phyloP scores from a whole-genome alignment of 192 early-diverging fungal species.

The Oehlia diaphana region DNA sequence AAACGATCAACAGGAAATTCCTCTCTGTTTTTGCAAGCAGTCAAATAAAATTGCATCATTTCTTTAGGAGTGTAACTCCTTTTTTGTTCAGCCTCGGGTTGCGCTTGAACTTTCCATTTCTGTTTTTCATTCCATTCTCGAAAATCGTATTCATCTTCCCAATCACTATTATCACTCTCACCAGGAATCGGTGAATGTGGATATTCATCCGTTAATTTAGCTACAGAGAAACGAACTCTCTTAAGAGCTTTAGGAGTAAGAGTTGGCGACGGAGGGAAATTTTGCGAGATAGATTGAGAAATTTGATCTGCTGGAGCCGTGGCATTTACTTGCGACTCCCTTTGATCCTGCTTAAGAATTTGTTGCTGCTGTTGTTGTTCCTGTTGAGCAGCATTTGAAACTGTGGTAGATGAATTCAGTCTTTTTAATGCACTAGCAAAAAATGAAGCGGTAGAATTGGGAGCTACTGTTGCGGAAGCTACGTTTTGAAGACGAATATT shows the following conservation, averaged over 20 bases:
- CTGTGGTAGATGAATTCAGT: neutral
- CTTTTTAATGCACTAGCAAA: constrained; percentile 14
- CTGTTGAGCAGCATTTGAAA: neutral
- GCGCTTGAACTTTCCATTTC: neutral
- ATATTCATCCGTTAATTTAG: constrained; percentile 53
- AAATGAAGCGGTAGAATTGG: constrained; percentile 1
- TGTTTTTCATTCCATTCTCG: constrained; percentile 34
- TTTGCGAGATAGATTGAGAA: constrained; percentile 6
- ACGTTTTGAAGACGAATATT: constrained; percentile 18
- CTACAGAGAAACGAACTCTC: constrained; percentile 55
- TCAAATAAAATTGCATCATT: constrained; percentile 44
- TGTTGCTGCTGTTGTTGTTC: neutral
- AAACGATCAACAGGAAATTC: constrained; percentile 42
- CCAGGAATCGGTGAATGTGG: constrained; percentile 22
- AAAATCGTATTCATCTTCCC: constrained; percentile 44
- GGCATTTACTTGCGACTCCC: neutral
- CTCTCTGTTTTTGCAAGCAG: constrained; percentile 44
- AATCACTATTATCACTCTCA: constrained; percentile 30
- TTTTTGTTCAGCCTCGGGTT: constrained; percentile 33
- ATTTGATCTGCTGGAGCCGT: neutral
- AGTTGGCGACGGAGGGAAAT: neutral
- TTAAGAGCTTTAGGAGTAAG: constrained; percentile 40
- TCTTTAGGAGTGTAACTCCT: constrained; percentile 44
- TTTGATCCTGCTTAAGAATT: neutral
- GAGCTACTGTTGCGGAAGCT: neutral